phyloP scores from a whole-genome alignment of 352 stramenopile species.

The Phytophthora fragariaefolia region DNA sequence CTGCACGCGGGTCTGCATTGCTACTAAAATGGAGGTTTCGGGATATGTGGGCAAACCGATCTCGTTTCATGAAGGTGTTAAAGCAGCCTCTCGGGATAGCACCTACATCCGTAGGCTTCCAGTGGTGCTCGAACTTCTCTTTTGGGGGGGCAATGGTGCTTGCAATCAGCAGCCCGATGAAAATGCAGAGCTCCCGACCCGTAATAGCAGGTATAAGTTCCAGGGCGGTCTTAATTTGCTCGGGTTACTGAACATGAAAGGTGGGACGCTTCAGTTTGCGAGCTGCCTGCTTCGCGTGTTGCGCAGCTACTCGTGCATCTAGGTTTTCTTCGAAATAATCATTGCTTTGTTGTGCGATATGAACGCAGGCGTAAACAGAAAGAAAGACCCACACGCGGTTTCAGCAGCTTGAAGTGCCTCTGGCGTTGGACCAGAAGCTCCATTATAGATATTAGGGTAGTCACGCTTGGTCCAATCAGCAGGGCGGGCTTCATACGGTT shows the following conservation, averaged over 20 bases:
- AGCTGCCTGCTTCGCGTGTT: slow-evolving; percentile 8
- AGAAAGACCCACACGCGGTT: too few relatives aligned
- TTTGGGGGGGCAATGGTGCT: slow-evolving; percentile 15
- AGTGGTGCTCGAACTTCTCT: slow-evolving; percentile 12
- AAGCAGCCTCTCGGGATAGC: slow-evolving; percentile 24
- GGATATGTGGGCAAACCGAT: slow-evolving; percentile 18
- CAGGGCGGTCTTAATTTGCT: background rate
- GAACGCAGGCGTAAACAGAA: background rate
- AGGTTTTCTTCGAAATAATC: slow-evolving; percentile 15
- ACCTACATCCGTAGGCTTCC: slow-evolving; percentile 9
- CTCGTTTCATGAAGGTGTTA: slow-evolving; percentile 10
- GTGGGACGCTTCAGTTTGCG: slow-evolving; percentile 8
- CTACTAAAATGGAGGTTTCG: slow-evolving; percentile 22
- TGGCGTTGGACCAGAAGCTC: too few relatives aligned
- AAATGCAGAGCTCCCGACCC: slow-evolving; percentile 6
- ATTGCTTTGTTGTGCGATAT: slow-evolving; percentile 6
- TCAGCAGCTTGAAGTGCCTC: too few relatives aligned
- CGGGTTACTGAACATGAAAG: background rate
- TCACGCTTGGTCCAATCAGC: too few relatives aligned
- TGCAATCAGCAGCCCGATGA: slow-evolving; percentile 8
- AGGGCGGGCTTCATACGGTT: too few relatives aligned
- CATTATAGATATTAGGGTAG: too few relatives aligned
- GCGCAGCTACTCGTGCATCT: background rate
- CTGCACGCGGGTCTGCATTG: background rate
- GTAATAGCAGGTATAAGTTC: background rate